Conservation (phyloP, 805 yeast genomes). For the Candida gorgasii region DNA sequence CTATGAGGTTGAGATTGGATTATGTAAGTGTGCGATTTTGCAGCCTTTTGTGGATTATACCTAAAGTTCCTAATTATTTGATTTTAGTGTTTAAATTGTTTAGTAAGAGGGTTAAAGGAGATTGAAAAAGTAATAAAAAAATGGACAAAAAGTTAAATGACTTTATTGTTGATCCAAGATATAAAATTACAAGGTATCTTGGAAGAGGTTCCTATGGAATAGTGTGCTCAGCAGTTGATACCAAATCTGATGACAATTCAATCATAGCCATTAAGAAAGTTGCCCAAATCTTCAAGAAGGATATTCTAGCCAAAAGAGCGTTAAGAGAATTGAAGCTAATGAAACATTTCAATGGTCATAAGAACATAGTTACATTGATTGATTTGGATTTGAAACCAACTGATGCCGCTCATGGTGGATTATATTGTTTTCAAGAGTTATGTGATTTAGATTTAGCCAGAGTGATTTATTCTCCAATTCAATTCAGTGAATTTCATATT, state of each 20-base stretch:
- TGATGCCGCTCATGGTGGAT: conserved; percentile 70
- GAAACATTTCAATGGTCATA: conserved; percentile 84
- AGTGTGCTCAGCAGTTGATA: conserved; percentile 73
- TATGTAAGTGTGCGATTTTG: conserved; percentile 8
- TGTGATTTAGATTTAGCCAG: conserved; percentile 78
- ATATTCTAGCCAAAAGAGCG: conserved; percentile 73
- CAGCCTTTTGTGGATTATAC: conserved; percentile 7
- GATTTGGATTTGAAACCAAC: conserved; percentile 71
- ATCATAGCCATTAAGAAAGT: conserved; percentile 81
- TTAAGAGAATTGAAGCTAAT: conserved; percentile 79
- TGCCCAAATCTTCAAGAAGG: conserved; percentile 64
- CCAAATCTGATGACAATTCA: conserved; percentile 17
- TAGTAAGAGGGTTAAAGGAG: no score
- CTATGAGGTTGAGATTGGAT: not conserved
- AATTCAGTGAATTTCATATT: conserved; percentile 82
- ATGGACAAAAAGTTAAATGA: not conserved
- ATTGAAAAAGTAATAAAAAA: not conserved
- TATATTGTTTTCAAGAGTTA: conserved; percentile 85
- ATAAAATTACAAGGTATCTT: conserved; percentile 55
- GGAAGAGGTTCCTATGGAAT: conserved; percentile 89
- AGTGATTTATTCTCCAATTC: conserved; percentile 76
- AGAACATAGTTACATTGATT: conserved; percentile 70
- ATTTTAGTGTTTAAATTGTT: no score
- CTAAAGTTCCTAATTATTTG: no score
- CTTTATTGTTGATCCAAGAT: conserved; percentile 63